phyloP scores from a whole-genome alignment of 2,329 filamentous ascomycete species.

The Sporothrix variecibatus region DNA sequence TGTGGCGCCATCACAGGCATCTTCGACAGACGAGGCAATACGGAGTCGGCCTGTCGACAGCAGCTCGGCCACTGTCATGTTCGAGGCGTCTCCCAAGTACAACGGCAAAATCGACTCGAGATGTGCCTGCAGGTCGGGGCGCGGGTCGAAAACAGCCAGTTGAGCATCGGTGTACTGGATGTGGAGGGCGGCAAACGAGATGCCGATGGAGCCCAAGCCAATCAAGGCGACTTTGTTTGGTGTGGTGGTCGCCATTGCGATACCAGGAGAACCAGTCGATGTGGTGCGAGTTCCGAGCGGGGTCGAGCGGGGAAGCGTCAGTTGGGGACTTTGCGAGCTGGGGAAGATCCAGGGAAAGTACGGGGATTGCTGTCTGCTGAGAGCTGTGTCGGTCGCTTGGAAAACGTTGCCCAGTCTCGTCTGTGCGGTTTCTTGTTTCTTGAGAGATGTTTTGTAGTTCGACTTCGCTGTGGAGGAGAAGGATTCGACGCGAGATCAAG shows the following conservation, averaged over 20 bases:
- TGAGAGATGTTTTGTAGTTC: not conserved
- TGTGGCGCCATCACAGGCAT: conserved; percentile 13
- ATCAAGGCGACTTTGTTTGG: conserved; percentile 19
- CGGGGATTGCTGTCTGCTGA: not conserved
- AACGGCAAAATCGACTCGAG: conserved; percentile 20
- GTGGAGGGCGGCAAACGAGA: conserved; percentile 28
- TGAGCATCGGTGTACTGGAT: conserved; percentile 9
- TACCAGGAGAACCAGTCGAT: too few species aligned
- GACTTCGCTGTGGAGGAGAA: not conserved
- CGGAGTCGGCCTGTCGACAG: conserved; percentile 4
- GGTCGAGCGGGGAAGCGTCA: not conserved
- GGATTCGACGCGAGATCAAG: not conserved
- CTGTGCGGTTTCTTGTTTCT: not conserved
- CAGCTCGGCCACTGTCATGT: not conserved
- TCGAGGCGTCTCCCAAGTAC: not conserved
- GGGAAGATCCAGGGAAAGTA: not conserved
- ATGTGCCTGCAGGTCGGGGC: conserved; percentile 18
- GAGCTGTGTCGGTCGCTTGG: not conserved
- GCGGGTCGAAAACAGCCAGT: conserved; percentile 25
- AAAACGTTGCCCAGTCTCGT: not conserved
- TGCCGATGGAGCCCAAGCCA: conserved; percentile 25
- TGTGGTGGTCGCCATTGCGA: not conserved
- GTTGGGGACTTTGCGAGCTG: not conserved
- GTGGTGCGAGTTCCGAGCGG: not conserved
- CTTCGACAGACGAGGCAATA: not conserved